Evolutionary conservation across 2,329 filamentous ascomycete species (phyloP), one percentile per base, ranked within the genome.

Genomic region (Penicillium expansum): DNA sequence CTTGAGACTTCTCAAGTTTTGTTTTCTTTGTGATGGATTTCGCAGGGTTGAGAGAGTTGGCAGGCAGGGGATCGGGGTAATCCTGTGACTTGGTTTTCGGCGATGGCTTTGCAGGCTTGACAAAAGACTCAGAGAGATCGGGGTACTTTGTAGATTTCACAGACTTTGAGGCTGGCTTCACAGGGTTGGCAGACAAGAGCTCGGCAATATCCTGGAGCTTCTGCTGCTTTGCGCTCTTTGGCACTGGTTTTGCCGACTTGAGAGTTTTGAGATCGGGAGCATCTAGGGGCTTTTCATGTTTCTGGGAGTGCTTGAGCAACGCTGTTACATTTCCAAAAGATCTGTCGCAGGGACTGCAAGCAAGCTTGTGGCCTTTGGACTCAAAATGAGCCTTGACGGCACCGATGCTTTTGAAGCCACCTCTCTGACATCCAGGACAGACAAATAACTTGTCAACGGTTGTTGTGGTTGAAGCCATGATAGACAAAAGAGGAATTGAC

Each of bases 301-400:
- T 44, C 20, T 39, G 41, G 13, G 27, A 41, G n/a, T 56, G 54
- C 7, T 41, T 32, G 10, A 56, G 48, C 7, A 56, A 42, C 11
- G 18, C 13, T 5, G 29, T 52, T 9, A 56, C 14, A 32, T 16
- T 38, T 1, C 35, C 49, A 27, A 56, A 56, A 6, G 27, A 39
- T 29, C 1, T 27, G n/a, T 56, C 41, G 22, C 54, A 56, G 14
- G 54, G 48, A 3, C 2, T n/a, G 22, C 54, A 56, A 22, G 22
- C 44, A 7, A 56, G 27, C 13, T 52, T 38, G 41, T 56, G 54
- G 20, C 35, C 41, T 30, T 56, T 56, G 5, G 48, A 44, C 29
- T 52, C 48, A 41, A 56, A 56, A 52, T 56, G 54, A 29, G 42
- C 42, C 35, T 42, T 56, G 20, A 56, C 54, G 8, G 48, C 54